These are phyloP conservation scores for Dactylis glomerata DNA, from an alignment of 176 grass and related monocot genomes.

Conservation along the genomic window DNA sequence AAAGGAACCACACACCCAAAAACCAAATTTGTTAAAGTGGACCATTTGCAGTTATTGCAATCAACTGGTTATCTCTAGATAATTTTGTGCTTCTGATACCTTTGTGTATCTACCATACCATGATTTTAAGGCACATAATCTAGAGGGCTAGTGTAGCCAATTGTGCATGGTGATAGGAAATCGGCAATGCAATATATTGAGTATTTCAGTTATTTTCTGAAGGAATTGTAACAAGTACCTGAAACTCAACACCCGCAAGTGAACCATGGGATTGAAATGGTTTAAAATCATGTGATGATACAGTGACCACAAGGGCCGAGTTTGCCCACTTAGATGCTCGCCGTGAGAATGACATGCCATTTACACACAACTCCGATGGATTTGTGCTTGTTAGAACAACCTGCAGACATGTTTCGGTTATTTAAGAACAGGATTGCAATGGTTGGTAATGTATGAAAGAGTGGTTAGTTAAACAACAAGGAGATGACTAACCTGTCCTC, in stretches of 20 bases:
- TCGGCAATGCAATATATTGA: constrained; percentile 21
- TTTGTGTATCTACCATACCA: background rate
- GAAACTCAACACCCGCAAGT: constrained; percentile 94
- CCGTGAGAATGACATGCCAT: constrained; percentile 97
- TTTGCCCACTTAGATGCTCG: constrained; percentile 96
- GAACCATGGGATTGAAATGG: constrained; percentile 58
- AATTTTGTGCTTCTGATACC: background rate
- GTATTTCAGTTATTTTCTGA: constrained; percentile 5
- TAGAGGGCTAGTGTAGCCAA: constrained; percentile 10
- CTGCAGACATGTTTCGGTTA: constrained; percentile 43
- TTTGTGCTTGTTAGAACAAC: constrained; percentile 96
- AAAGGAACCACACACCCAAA: background rate
- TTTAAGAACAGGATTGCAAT: constrained; percentile 16
- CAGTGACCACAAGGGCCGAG: constrained; percentile 83
- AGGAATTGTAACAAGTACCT: constrained; percentile 50
- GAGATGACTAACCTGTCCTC: constrained; percentile 67
- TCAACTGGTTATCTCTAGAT: background rate
- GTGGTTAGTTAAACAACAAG: background rate
- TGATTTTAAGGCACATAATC: constrained; percentile 2
- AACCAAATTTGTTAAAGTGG: background rate
- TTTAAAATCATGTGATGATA: constrained; percentile 81
- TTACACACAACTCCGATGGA: constrained; percentile 85
- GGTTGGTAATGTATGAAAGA: background rate
- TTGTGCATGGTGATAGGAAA: background rate
- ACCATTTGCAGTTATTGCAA: background rate